A percentile compares a stretch with the other conserved stretches of the same genome.
Conservation (phyloP, 2,329 filamentous ascomycete species). For the Metarhizium robertsii region DNA sequence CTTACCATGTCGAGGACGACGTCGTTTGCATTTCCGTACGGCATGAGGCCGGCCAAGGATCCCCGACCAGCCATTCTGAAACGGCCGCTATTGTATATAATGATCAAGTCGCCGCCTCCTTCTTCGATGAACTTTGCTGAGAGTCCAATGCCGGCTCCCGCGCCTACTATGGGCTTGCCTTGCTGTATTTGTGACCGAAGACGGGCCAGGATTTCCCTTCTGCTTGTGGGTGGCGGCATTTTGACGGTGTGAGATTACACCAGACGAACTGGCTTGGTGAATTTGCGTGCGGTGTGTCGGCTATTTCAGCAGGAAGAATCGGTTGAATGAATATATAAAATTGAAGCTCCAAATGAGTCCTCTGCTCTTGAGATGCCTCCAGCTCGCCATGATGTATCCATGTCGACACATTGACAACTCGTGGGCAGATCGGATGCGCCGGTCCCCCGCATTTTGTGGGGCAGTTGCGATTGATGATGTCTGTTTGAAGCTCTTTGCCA, state of each 20-base stretch:
- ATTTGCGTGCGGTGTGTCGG: no score
- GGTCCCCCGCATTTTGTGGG: no score
- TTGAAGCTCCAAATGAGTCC: no score
- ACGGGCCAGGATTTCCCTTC: slow-evolving; percentile 43
- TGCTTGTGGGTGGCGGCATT: slow-evolving; percentile 49
- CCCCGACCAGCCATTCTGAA: slow-evolving; percentile 66
- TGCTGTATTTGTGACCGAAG: slow-evolving; percentile 45
- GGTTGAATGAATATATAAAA: no score
- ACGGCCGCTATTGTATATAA: slow-evolving; percentile 63
- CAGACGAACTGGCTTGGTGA: neutral
- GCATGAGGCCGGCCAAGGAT: slow-evolving; percentile 60
- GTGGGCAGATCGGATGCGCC: no score
- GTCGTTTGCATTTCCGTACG: slow-evolving; percentile 61
- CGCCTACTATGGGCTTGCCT: slow-evolving; percentile 55
- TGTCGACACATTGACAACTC: no score
- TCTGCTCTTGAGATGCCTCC: no score
- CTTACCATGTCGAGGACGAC: slow-evolving; percentile 59
- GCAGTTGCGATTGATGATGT: no score
- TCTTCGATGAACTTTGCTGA: slow-evolving; percentile 62
- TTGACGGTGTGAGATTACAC: neutral
- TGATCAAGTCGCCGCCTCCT: slow-evolving; percentile 59
- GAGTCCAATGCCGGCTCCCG: slow-evolving; percentile 60
- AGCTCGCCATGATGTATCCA: no score
- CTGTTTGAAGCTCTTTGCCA: no score
- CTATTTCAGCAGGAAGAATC: no score